Conservation (phyloP, 805 yeast species). For the Myxozyma vanderwaltii region DNA sequence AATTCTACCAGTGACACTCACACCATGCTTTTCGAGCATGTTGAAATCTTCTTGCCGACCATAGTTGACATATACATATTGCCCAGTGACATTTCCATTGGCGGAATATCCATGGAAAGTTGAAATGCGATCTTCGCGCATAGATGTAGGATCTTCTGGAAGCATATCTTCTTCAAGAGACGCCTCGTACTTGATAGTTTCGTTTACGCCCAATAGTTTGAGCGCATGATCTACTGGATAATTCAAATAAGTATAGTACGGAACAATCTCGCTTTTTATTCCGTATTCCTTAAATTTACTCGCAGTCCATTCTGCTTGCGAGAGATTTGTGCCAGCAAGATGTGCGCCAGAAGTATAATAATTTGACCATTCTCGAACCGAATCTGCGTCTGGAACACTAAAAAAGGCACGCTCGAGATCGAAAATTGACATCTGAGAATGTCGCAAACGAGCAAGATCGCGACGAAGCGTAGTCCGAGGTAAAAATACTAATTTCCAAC, state of each 20-base stretch:
- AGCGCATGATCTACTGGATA: slow-evolving; percentile 62
- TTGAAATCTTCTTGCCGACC: slow-evolving; percentile 66
- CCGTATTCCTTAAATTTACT: slow-evolving; percentile 64
- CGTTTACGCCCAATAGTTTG: slow-evolving; percentile 45
- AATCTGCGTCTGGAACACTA: slow-evolving; percentile 44
- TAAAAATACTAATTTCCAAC: slow-evolving; percentile 68
- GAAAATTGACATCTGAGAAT: slow-evolving; percentile 60
- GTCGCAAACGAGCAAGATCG: slow-evolving; percentile 76
- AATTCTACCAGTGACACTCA: slow-evolving; percentile 58
- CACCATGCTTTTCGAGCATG: slow-evolving; percentile 49
- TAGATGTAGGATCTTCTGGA: slow-evolving; percentile 55
- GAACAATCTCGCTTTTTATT: slow-evolving; percentile 53
- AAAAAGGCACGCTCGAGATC: slow-evolving; percentile 70
- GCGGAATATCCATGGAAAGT: slow-evolving; percentile 79
- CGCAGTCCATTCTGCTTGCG: slow-evolving; percentile 57
- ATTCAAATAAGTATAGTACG: slow-evolving; percentile 63
- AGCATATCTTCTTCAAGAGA: slow-evolving; percentile 56
- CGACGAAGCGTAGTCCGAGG: slow-evolving; percentile 83
- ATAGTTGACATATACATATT: slow-evolving; percentile 66
- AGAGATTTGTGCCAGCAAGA: slow-evolving; percentile 44
- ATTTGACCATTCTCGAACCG: slow-evolving; percentile 55
- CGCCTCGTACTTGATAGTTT: slow-evolving; percentile 52
- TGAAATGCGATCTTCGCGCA: slow-evolving; percentile 55
- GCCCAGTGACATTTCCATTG: slow-evolving; percentile 70
- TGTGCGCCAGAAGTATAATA: slow-evolving; percentile 41